These are phyloP conservation scores for Plasmodium vivax DNA, from an alignment of 169 alveolate species.

Conservation along the genomic window DNA sequence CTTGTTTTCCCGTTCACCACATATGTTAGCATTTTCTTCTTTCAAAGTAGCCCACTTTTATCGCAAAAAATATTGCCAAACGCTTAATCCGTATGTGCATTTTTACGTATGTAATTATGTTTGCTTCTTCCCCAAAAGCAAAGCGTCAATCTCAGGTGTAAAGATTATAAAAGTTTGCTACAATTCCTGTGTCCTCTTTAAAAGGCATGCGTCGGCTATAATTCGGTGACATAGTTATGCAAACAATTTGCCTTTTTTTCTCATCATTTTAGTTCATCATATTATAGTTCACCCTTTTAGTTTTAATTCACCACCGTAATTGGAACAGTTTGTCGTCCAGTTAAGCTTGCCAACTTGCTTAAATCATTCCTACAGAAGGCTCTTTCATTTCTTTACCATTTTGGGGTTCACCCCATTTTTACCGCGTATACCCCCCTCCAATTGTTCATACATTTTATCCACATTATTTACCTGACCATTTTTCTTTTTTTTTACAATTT, in stretches of 20 bases:
- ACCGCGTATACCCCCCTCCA: not conserved
- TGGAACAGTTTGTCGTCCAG: not conserved
- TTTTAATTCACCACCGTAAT: not conserved
- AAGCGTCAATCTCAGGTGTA: not conserved
- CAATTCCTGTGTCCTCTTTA: not conserved
- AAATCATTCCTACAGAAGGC: not conserved
- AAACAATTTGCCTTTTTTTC: not conserved
- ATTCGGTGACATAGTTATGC: not conserved
- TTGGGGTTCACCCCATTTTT: not conserved
- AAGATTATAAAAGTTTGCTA: not conserved
- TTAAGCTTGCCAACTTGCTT: not conserved
- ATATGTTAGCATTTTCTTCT: not conserved
- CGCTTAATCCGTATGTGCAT: not conserved
- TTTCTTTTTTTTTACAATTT: not conserved
- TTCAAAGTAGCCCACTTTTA: not conserved
- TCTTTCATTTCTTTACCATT: not conserved
- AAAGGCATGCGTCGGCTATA: not conserved
- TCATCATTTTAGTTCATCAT: not conserved
- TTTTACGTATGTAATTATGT: not conserved
- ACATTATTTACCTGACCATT: not conserved
- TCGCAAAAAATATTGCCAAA: not conserved
- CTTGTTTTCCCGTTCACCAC: not conserved
- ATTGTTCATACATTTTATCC: not conserved
- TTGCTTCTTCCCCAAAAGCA: not conserved
- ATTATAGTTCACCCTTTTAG: not conserved